Evolutionary conservation across 2,329 filamentous ascomycete species (phyloP), one percentile per base, ranked within the genome.

Genomic region (Trichoderma sp.): DNA sequence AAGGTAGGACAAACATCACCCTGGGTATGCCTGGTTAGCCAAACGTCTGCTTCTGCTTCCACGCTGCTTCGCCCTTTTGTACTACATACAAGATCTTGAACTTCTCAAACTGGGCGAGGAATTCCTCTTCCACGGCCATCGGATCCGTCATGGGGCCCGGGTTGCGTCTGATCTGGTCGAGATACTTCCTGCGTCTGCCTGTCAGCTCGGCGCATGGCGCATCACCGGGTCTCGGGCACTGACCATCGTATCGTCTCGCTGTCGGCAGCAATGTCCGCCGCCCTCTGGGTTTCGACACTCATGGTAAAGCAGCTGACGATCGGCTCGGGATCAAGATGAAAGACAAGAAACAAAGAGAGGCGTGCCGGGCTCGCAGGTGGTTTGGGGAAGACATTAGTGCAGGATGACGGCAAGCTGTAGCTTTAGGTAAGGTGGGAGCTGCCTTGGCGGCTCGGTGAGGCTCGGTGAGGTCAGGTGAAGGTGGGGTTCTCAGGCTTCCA

Each of bases 111-210:
- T 83, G 83, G 8, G 83, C 80, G 7, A 87, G 79, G 28, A 83
- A 83, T 71, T 87, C 85, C 61, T 85, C 84, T 59, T 82, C 82
- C 30, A 83, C 82, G 18, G 82, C 82, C 8, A 82, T 87, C 32
- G 88, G 85, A 72, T 94, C 91, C 39, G 91, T 94, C 79, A 92
- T 97, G 1, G 96, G 93, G 1, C 96, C 95, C 4, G 86, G 82
- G 37, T 89, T 90, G 69, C 86, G 89, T 68, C 97, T 86, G 72
- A 97, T 89, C 71, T 87, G 90, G 80, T 98, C 89, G 68, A 98
- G 86, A 78, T 97, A 90, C 79, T 88, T 90, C 94, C 94, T 96
- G 72, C 66, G 69, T 61, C 54, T 61, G 63, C 69, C 66, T 73
- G 71, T 66, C 58, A 74, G 34, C n/a, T 18, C n/a, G 58, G 16